Evolutionary conservation across 2,329 filamentous ascomycete genomes (phyloP), one percentile per base, ranked within the genome.

Genomic region (Aquanectria penicillioides): DNA sequence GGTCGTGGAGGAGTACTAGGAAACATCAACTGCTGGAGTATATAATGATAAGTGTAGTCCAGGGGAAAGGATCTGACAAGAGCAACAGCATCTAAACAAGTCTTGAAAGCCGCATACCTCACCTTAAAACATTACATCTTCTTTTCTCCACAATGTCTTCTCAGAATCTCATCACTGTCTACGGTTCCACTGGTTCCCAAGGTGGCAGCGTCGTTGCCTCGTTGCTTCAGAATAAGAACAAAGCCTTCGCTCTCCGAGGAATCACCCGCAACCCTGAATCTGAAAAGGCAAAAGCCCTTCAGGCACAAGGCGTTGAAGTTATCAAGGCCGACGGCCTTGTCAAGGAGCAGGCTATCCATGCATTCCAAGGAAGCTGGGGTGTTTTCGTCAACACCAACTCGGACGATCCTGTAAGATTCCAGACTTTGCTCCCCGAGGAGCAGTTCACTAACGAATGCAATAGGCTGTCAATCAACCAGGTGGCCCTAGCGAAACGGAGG

Each of bases 381-480:
- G 64, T 71, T 7, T 75, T 75, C 57, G 64, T 70, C 52, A 75
- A 75, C 48, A 73, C 68, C 9, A 73, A 74, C 59, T 71, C 68
- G 6, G 69, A 72, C 41, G 72, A 74, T 60, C 63, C 69, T 51
- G 70, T 72, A 56, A 60, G 68, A 58, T 11, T 5, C 2, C 6
- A 7, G 18, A 15, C 13, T 34, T 4, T 36, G 25, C 13, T 15
- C 12, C 12, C n/a, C n/a, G n/a, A n/a, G n/a, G n/a, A n/a, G n/a
- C n/a, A n/a, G n/a, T n/a, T n/a, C n/a, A n/a, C 59, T 69, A 20
- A 70, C 17, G 13, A 2, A 2, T 12, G 12, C 12, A 11, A 3
- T 9, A 73, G 71, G 53, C 61, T 31, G 23, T 74, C 6, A 70
- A 69, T 31, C 59, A 71, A 31, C 51, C 53, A 4, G 63, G 60